These are phyloP conservation scores for Xylariomycetidae sp. DNA, from an alignment of 2,329 filamentous ascomycete species.

Conservation along the genomic window DNA sequence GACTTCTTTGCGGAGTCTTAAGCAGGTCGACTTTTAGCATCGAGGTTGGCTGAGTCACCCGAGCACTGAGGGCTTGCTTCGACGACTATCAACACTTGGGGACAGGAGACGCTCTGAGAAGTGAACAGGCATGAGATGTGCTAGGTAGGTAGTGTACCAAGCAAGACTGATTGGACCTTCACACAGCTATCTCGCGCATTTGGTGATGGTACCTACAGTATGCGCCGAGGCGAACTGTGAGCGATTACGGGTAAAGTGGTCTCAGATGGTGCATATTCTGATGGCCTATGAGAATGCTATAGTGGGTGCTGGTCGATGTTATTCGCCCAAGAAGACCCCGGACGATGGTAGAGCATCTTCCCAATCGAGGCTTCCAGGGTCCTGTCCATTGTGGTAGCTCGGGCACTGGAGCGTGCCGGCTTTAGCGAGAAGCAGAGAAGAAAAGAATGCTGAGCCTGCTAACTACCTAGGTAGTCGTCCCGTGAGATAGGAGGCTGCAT, in stretches of 20 bases:
- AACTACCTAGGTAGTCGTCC: neutral
- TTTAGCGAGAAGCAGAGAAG: too few relatives aligned
- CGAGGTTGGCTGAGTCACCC: neutral
- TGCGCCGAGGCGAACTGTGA: slow-evolving; percentile 6
- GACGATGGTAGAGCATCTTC: slow-evolving; percentile 17
- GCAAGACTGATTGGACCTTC: too few relatives aligned
- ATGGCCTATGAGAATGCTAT: slow-evolving; percentile 36
- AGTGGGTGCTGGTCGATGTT: slow-evolving; percentile 23
- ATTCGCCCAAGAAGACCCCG: slow-evolving; percentile 30
- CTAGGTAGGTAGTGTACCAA: too few relatives aligned
- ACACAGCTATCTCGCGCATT: too few relatives aligned
- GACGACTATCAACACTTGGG: neutral
- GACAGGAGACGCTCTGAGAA: neutral
- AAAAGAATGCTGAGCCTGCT: neutral
- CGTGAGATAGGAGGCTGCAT: neutral
- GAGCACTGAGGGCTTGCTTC: neutral
- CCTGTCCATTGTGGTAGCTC: neutral
- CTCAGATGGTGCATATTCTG: slow-evolving; percentile 35
- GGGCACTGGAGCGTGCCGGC: neutral
- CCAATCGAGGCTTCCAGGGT: slow-evolving; percentile 17
- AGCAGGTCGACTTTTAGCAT: slow-evolving; percentile 11
- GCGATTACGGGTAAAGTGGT: slow-evolving; percentile 31
- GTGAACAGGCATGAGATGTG: too few relatives aligned
- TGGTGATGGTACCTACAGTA: too few relatives aligned
- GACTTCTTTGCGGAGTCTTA: slow-evolving; percentile 21